A percentile compares a stretch with the other conserved stretches of the same genome.
Conservation (phyloP, 257 asterid genomes). For the Misopates orontium region DNA sequence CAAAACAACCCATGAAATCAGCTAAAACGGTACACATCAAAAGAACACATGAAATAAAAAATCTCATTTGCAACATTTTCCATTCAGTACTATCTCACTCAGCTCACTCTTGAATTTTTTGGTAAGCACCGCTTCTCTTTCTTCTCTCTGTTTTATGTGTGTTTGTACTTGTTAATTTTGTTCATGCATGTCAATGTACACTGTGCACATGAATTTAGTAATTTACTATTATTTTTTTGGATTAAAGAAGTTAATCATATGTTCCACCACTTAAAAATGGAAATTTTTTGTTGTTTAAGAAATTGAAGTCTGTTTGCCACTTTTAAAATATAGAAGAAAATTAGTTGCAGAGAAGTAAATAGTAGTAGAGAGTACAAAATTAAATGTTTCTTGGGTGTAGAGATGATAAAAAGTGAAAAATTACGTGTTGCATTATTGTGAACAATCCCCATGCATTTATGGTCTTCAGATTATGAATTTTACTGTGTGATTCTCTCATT, state of each 20-base stretch:
- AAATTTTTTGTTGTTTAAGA: not conserved
- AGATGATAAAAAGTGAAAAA: not conserved
- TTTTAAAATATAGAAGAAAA: not conserved
- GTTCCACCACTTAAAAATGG: not conserved
- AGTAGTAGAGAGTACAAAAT: not conserved
- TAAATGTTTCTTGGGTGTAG: not conserved
- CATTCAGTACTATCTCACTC: not conserved
- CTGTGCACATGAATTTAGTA: not conserved
- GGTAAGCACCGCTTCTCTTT: slow-evolving; percentile 13
- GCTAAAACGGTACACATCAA: slow-evolving; percentile 25
- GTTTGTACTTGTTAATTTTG: not conserved
- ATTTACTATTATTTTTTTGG: not conserved
- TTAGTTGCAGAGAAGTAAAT: slow-evolving; percentile 1
- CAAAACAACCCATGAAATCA: slow-evolving; percentile 32
- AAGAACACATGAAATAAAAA: slow-evolving; percentile 15
- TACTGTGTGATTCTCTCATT: not conserved
- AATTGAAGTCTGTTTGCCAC: not conserved
- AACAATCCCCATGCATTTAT: slow-evolving; percentile 21
- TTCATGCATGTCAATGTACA: not conserved
- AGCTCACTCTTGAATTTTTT: slow-evolving; percentile 25
- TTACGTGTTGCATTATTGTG: too few species aligned
- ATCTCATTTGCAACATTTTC: not conserved
- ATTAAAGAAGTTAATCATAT: not conserved
- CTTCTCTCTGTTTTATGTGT: slow-evolving; percentile 1
- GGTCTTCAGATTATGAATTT: slow-evolving; percentile 7